These are phyloP conservation scores for Metschnikowia noctiluminum DNA, from an alignment of 805 yeast species.

Conservation along the genomic window DNA sequence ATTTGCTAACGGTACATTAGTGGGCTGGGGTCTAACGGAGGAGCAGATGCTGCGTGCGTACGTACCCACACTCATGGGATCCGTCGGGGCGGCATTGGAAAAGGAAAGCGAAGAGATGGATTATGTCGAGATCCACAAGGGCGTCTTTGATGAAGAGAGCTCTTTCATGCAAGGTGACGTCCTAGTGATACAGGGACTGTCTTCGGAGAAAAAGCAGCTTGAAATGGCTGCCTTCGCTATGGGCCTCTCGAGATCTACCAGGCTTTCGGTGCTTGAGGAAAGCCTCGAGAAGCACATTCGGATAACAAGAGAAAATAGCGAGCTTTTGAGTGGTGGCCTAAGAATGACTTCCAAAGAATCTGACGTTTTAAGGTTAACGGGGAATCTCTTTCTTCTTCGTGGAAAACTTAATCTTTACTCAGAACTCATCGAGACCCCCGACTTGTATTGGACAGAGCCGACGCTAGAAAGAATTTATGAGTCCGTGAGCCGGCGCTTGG, in stretches of 20 bases:
- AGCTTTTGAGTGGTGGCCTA: conserved; percentile 61
- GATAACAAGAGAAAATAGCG: conserved; percentile 62
- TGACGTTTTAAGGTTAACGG: conserved; percentile 68
- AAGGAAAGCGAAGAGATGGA: conserved; percentile 87
- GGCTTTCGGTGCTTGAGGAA: conserved; percentile 75
- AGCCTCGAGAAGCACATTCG: conserved; percentile 66
- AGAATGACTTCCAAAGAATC: conserved; percentile 43
- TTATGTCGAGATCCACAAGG: conserved; percentile 47
- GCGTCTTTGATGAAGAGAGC: conserved; percentile 28
- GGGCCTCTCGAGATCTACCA: conserved; percentile 82
- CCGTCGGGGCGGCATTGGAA: conserved; percentile 40
- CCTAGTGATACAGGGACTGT: conserved; percentile 56
- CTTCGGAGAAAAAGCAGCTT: conserved; percentile 45
- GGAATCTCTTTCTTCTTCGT: conserved; percentile 68
- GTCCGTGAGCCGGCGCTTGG: conserved; percentile 66
- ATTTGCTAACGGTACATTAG: conserved; percentile 73
- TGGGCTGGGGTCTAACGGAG: conserved; percentile 81
- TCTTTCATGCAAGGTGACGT: conserved; percentile 63
- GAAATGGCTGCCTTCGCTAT: conserved; percentile 88
- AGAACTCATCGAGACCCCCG: conserved; percentile 89
- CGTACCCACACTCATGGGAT: conserved; percentile 48
- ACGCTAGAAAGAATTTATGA: conserved; percentile 73
- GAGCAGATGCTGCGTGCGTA: conserved; percentile 42
- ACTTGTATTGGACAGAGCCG: conserved; percentile 91
- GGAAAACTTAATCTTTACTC: conserved; percentile 84